Evolutionary conservation across 148 eudicot species (phyloP).

Genomic region (Pharnaceum exiguum): DNA sequence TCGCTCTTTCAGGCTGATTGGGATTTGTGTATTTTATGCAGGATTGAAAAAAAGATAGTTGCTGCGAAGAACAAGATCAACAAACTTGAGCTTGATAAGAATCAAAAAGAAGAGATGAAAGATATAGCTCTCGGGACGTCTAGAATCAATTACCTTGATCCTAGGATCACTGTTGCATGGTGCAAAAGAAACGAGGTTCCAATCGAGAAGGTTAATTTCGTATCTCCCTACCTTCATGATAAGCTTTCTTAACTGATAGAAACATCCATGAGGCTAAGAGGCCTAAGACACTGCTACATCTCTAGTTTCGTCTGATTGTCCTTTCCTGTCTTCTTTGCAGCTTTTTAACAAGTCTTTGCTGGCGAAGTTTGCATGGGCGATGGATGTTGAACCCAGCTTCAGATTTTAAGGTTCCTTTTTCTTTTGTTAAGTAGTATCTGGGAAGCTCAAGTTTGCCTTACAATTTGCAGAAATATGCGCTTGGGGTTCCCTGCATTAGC

Average conservation of each 20-base stretch:
- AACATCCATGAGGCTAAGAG: not conserved
- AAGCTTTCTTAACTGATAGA: not conserved
- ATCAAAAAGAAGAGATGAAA: conserved; percentile 84
- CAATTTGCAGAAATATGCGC: not conserved
- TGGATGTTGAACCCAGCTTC: conserved; percentile 88
- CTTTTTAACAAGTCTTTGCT: conserved; percentile 88
- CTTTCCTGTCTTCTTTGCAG: conserved; percentile 34
- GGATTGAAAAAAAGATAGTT: conserved; percentile 78
- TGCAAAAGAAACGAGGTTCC: conserved; percentile 97
- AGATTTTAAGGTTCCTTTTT: conserved; percentile 52
- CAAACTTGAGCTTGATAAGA: conserved; percentile 76
- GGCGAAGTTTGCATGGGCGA: conserved; percentile 94
- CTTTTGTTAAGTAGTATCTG: too few relatives aligned
- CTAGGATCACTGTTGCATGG: conserved; percentile 98
- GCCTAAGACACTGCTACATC: not conserved
- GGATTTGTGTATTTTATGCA: conserved; percentile 21
- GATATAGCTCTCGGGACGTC: conserved; percentile 98
- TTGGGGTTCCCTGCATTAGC: conserved; percentile 1
- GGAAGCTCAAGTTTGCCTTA: conserved; percentile 11
- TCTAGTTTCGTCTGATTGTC: not conserved
- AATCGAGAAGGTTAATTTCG: conserved; percentile 70
- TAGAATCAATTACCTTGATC: conserved; percentile 93
- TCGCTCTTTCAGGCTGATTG: conserved; percentile 19
- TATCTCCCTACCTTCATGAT: not conserved
- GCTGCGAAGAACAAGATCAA: conserved; percentile 65